Conservation (phyloP, 1,139 yeast species). For the Arxiozyma telluris region DNA sequence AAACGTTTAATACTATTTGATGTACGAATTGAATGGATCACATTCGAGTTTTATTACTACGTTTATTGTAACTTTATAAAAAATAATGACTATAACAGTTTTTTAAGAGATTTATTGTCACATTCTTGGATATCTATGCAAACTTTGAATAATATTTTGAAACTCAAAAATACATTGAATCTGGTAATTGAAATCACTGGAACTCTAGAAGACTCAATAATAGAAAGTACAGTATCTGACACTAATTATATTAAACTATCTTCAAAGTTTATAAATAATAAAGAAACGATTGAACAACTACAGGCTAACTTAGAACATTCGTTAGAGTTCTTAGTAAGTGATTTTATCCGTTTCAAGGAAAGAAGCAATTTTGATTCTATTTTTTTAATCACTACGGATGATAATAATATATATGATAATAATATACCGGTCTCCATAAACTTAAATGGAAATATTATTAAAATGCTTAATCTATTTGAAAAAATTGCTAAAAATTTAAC, state of each 20-base stretch:
- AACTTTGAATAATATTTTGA: neutral
- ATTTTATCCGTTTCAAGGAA: conserved; percentile 34
- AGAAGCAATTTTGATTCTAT: conserved; percentile 51
- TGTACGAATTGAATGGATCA: neutral
- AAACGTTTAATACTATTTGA: neutral
- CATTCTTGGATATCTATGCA: conserved; percentile 3
- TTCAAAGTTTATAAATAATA: neutral
- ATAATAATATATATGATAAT: neutral
- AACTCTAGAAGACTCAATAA: neutral
- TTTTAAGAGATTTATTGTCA: neutral
- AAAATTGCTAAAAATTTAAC: neutral
- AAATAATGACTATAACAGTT: neutral
- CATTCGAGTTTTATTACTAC: neutral
- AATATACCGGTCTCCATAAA: neutral
- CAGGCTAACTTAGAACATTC: neutral
- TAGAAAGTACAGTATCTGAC: neutral
- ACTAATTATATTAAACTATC: neutral
- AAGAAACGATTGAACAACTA: neutral
- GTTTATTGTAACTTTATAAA: neutral
- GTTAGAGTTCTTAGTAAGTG: neutral
- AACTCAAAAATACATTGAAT: neutral
- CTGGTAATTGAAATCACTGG: conserved; percentile 3
- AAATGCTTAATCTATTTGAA: neutral
- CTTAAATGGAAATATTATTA: neutral
- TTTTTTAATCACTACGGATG: conserved; percentile 48